Percentiles rank a stretch among this genome's conserved stretches.
Evolutionary conservation across 768 basidiomycete genomes (phyloP).

Genomic region (Chalciporus pseudorubinellus): DNA sequence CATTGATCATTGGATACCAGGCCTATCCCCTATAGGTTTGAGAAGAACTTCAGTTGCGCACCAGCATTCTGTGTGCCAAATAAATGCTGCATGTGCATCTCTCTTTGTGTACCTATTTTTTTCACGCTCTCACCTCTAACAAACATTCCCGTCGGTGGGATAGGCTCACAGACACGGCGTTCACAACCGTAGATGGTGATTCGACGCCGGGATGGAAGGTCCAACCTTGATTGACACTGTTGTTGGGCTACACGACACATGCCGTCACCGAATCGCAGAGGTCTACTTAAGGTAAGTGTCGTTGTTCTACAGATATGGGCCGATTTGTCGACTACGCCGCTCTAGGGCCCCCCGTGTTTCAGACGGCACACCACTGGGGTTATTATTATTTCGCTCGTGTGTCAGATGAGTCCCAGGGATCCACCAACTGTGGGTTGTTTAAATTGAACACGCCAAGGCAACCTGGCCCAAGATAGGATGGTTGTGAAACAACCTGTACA

Average conservation of each 20-base stretch:
- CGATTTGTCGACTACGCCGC: constrained; percentile 20
- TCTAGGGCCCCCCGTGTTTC: constrained; percentile 6
- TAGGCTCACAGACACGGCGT: not conserved
- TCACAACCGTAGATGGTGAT: constrained; percentile 1
- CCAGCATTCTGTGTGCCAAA: too few species aligned
- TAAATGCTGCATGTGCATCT: too few species aligned
- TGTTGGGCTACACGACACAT: constrained; percentile 9
- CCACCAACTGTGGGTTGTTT: not conserved
- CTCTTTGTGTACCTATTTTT: too few species aligned
- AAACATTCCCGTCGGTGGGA: not conserved
- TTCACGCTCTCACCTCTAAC: too few species aligned
- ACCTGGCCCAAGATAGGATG: not conserved
- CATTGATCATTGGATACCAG: not conserved
- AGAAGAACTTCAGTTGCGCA: too few species aligned
- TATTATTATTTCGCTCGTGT: not conserved
- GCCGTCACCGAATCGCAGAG: constrained; percentile 17
- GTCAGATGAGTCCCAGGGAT: not conserved
- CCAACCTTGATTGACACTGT: constrained; percentile 1
- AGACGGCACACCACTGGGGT: not conserved
- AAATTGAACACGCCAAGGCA: not conserved
- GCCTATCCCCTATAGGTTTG: too few species aligned
- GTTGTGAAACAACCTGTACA: too few species aligned
- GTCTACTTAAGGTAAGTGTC: constrained; percentile 4
- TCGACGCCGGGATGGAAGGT: not conserved
- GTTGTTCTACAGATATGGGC: constrained; percentile 19